Base-by-base conservation (phyloP, 1,139 yeast species). In the Saccharomycopsis hybrid region DNA sequence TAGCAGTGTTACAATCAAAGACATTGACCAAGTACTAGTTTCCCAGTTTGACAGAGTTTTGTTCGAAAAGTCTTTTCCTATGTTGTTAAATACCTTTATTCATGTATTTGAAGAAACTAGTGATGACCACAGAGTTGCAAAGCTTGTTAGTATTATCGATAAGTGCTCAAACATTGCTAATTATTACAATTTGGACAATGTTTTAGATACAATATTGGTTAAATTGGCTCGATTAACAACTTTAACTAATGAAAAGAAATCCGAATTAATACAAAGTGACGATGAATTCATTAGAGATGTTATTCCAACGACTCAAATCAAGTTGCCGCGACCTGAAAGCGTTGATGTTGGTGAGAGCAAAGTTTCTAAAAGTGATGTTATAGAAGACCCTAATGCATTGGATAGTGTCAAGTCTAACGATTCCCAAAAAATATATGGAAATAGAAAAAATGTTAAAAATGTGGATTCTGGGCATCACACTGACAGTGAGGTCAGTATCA, bases 131-230 rank as follows among this genome's bases (percentile, higher is more conserved):
- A 80, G 94, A 8, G 83, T 89, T 49, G 83, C 95, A 0, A 76
- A 94, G 51, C 85, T 94, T 65, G 82, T 94, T 73, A 78, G 95
- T 0, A 86, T 90, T 1, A 76, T 92, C 57, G 97, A 90, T 60
- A 89, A 87, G 62, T 77, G 94, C 57, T 85, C 95, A 1, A 77
- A 73, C 47, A 77, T 92, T 51, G 88, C 97, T 13, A 70, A 81
- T 2, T 77, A 73, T 54, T 88, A 82, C 65, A 73, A 75, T 8
- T 65, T 84, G 51, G 65, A 70, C 18, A 73, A 74, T 1, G 72
- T 82, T 3, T 74, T 85, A 42, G 95, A 88, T 60, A 77, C 73
- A 42, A 74, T 90, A 46, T 70, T 88, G 33, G 76, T 74, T 29
- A 71, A 76, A 31, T 73, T 90, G 49, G 75, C 92, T 3, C 79